Evolutionary conservation across 1,284 basidiomycete species (phyloP), one percentile per base, ranked within the genome.

Genomic region (Leccinum angustisporum): DNA sequence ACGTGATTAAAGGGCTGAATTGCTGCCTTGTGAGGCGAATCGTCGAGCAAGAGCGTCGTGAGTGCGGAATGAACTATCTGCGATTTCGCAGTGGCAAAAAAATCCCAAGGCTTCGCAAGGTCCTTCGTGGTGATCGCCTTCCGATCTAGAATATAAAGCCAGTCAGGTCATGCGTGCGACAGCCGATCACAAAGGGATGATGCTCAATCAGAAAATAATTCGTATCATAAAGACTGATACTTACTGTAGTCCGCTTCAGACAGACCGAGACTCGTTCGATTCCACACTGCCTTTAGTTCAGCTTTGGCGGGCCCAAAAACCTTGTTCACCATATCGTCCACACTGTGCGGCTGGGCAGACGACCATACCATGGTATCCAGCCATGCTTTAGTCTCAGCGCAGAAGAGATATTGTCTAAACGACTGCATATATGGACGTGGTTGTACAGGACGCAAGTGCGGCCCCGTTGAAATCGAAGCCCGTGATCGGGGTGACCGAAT

Each of bases 311-410:
- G 67, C 3, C 77, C 81, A 71, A 89, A 91, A 62, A 80, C 81
- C 57, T 77, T 79, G 33, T 80, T 71, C 0, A 90, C 86, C 90
- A 92, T 91, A 66, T 86, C 84, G 0, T 79, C 75, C 4, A 95
- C 94, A 67, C 87, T 94, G 60, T 87, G 83, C 0, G 90, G 88
- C 71, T 92, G 88, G 1, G 93, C 93, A 1, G 88, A 91, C 65
- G 89, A 92, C 93, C 94, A 95, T 1, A 95, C 84, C 85, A 95
- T 91, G 5, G 88, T 86, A 63, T 94, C 89, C 31, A 93, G 81
- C 85, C 88, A 90, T 18, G 68, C 66, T 40, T 73, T 76, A 25
- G 86, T 89, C 31, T 77, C 66, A 0, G 79, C 75, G 57, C 86
- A 83, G 61, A 90, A 86, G 4, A 90, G 73, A 68, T 89, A 95